phyloP scores from a whole-genome alignment of 805 yeast species.

The Pichia gijzeniarum region DNA sequence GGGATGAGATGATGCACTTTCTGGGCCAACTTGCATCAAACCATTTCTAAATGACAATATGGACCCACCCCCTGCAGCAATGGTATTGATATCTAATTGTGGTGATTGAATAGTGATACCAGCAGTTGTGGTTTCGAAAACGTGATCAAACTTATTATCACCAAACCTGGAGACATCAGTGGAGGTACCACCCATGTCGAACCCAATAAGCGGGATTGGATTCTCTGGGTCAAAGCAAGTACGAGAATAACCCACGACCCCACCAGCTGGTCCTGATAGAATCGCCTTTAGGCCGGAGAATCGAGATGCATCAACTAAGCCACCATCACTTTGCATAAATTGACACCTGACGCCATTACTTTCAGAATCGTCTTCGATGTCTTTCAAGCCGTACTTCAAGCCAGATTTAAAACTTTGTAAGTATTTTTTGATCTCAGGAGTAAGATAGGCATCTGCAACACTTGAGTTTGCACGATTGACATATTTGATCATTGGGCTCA shows the following conservation, averaged over 20 bases:
- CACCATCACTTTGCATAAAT: slow-evolving; percentile 97
- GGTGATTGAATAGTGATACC: slow-evolving; percentile 82
- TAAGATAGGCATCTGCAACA: slow-evolving; percentile 74
- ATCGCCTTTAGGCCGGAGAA: slow-evolving; percentile 88
- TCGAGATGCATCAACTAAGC: slow-evolving; percentile 73
- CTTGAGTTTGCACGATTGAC: slow-evolving; percentile 73
- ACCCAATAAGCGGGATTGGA: slow-evolving; percentile 62
- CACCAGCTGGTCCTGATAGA: slow-evolving; percentile 96
- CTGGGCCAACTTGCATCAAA: slow-evolving; percentile 77
- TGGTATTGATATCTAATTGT: slow-evolving; percentile 73
- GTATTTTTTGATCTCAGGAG: slow-evolving; percentile 70
- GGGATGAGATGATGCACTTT: slow-evolving; percentile 81
- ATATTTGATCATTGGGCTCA: slow-evolving; percentile 74
- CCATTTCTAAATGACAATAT: slow-evolving; percentile 63
- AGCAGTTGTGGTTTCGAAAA: slow-evolving; percentile 78
- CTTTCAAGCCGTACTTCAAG: slow-evolving; percentile 43
- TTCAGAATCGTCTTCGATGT: slow-evolving; percentile 22
- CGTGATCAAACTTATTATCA: slow-evolving; percentile 62
- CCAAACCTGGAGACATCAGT: slow-evolving; percentile 77
- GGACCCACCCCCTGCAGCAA: slow-evolving; percentile 84
- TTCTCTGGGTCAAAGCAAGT: slow-evolving; percentile 63
- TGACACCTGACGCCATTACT: slow-evolving; percentile 48
- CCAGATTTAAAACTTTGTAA: slow-evolving; percentile 57
- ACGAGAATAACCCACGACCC: slow-evolving; percentile 87
- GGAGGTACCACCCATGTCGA: slow-evolving; percentile 90